Base-by-base conservation (phyloP, 1,284 basidiomycete genomes). In the Erythrobasidium hasegawianum region DNA sequence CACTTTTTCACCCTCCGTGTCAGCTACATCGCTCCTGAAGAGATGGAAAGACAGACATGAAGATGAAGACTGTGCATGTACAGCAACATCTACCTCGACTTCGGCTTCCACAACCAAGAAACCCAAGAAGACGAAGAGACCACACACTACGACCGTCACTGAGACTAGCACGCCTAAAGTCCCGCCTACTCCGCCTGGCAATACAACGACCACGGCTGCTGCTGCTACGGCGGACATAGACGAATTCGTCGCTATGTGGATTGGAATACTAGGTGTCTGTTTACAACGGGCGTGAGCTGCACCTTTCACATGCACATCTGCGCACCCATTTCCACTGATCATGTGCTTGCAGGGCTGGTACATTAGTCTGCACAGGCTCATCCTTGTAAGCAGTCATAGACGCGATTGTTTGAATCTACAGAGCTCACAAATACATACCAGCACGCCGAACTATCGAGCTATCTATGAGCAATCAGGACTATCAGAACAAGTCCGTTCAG, bases 391-490 rank as follows among this genome's bases (percentile, higher is more conserved):
- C 29, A 11, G 24, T 45, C 22, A 59, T 49, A 33, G 16, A 27
- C 40, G 14, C n/a, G n/a, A n/a, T n/a, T 47, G 2, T 33, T 13
- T 4, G 10, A 39, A 5, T 18, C 2, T 20, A 20, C 8, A 29
- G 14, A 9, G 7, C 27, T 26, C 11, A 14, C 8, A 39, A n/a
- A 13, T 18, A 7, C 26, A n/a, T 33, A 20, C 16, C 56, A 65
- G 62, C 56, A 52, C 41, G 8, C 43, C 43, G 7, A 47, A 65
- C 24, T 65, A 50, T 27, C 33, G 20, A 33, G 20, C 54, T 5
- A 41, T 65, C 2, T 65, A 47, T 26, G 27, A 65, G 26, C 62
- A 65, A 39, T 56, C 62, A 3, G 54, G 54, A 20, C 49, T 65
- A 18, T 38, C 41, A 22, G 38, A 22, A 10, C 13, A 38, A 16